Evolutionary conservation across 2,329 filamentous ascomycete genomes (phyloP).

Genomic region (Xylaria sp.): DNA sequence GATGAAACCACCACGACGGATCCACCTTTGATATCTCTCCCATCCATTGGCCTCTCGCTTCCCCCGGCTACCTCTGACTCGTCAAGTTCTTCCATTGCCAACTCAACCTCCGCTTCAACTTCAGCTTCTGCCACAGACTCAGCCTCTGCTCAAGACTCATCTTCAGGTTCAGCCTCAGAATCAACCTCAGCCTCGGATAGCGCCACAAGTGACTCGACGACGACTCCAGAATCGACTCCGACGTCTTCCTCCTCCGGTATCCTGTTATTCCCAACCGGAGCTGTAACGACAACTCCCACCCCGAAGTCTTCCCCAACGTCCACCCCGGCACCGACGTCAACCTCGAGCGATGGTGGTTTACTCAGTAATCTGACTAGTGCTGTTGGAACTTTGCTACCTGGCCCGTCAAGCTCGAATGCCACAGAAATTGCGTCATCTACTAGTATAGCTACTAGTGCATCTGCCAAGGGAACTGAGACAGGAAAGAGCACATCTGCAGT

Average conservation of each 20-base stretch:
- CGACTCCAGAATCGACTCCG: neutral
- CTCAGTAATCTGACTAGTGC: slow-evolving; percentile 25
- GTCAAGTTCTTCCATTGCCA: slow-evolving; percentile 21
- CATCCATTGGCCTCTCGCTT: slow-evolving; percentile 33
- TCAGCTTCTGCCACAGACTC: neutral
- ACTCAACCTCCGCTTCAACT: slow-evolving; percentile 25
- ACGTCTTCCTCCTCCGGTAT: slow-evolving; percentile 44
- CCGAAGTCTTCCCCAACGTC: slow-evolving; percentile 17
- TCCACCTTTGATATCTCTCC: slow-evolving; percentile 38
- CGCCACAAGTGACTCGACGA: slow-evolving; percentile 12
- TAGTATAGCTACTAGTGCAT: neutral
- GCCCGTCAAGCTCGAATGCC: slow-evolving; percentile 22
- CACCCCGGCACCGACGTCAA: slow-evolving; percentile 21
- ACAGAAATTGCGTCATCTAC: slow-evolving; percentile 21
- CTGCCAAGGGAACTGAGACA: slow-evolving; percentile 18
- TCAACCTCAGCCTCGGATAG: slow-evolving; percentile 15
- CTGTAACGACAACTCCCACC: slow-evolving; percentile 39
- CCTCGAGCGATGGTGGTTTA: slow-evolving; percentile 41
- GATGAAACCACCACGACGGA: slow-evolving; percentile 33
- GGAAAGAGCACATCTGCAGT: neutral
- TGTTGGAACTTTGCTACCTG: slow-evolving; percentile 15
- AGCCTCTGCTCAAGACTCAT: too few relatives aligned
- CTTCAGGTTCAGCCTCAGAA: slow-evolving; percentile 12
- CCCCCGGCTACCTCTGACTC: slow-evolving; percentile 17
- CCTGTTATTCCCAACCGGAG: slow-evolving; percentile 47